phyloP scores from a whole-genome alignment of 2,329 filamentous ascomycete species.

The Colletotrichum gigasporum region DNA sequence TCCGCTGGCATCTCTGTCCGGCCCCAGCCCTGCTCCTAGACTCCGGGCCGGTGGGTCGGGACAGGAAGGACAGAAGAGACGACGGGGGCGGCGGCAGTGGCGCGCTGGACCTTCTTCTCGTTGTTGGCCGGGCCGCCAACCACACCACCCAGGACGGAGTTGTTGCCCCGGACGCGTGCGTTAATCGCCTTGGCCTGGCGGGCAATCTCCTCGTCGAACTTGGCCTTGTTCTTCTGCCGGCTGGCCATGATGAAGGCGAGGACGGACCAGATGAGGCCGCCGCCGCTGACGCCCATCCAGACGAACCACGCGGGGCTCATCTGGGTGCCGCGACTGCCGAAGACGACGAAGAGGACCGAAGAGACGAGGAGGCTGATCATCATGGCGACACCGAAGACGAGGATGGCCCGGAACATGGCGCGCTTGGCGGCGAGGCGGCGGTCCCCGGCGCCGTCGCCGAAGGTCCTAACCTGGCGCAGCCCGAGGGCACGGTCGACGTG shows the following conservation, averaged over 20 bases:
- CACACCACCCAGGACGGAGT: background rate
- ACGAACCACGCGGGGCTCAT: background rate
- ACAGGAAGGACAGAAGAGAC: no score
- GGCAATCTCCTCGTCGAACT: background rate
- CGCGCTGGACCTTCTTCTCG: no score
- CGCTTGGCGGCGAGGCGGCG: background rate
- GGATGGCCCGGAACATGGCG: background rate
- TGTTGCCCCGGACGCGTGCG: no score
- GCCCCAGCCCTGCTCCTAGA: no score
- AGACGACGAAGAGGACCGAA: background rate
- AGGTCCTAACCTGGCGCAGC: background rate
- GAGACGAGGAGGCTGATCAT: background rate
- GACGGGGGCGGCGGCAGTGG: no score
- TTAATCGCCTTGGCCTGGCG: no score
- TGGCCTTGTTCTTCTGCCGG: background rate
- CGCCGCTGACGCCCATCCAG: constrained; percentile 1
- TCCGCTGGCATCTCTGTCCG: no score
- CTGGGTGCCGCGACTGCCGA: background rate
- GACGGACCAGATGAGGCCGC: background rate
- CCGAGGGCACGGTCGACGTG: background rate
- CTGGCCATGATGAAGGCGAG: background rate
- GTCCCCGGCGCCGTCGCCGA: background rate
- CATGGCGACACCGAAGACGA: background rate
- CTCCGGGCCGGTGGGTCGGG: no score
- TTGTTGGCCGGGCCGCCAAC: background rate